Evolutionary conservation across 192 early-diverging fungal genomes (phyloP).

Genomic region (Coemansia sp.): DNA sequence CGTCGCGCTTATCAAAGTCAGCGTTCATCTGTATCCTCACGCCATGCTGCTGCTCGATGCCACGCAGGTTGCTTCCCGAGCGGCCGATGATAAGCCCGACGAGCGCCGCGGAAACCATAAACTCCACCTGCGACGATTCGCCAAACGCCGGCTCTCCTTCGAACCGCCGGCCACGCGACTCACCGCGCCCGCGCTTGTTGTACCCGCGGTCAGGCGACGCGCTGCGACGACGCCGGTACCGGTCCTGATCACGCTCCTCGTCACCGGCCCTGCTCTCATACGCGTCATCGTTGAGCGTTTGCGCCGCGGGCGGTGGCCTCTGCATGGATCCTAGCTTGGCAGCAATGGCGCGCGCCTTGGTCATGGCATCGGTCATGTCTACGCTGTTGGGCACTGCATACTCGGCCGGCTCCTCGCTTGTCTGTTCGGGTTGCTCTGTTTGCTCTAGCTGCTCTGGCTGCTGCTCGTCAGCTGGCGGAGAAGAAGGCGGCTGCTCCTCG

Average conservation of each 20-base stretch:
- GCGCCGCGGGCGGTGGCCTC: slow-evolving; percentile 27
- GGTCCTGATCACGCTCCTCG: slow-evolving; percentile 4
- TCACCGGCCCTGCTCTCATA: neutral
- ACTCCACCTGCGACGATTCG: slow-evolving; percentile 34
- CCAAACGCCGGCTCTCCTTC: slow-evolving; percentile 13
- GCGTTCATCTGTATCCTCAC: slow-evolving; percentile 75
- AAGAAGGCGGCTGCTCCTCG: neutral
- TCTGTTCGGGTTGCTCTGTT: neutral
- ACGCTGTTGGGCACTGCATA: slow-evolving; percentile 21
- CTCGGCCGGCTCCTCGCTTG: neutral
- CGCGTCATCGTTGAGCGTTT: neutral
- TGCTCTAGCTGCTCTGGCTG: no score
- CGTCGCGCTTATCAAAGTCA: slow-evolving; percentile 24
- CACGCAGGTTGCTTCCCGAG: slow-evolving; percentile 76
- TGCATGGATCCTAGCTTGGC: slow-evolving; percentile 61
- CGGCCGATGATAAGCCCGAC: slow-evolving; percentile 85
- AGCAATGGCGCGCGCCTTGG: slow-evolving; percentile 79
- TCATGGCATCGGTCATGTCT: slow-evolving; percentile 69
- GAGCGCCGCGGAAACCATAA: slow-evolving; percentile 64
- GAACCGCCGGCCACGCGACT: slow-evolving; percentile 8
- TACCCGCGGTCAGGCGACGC: slow-evolving; percentile 33
- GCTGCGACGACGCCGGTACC: slow-evolving; percentile 31
- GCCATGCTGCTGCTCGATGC: slow-evolving; percentile 73
- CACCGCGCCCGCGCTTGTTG: slow-evolving; percentile 29
- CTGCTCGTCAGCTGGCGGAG: neutral